These are phyloP conservation scores for Penicillium herquei DNA, from an alignment of 495 filamentous ascomycete species.

Conservation along the genomic window DNA sequence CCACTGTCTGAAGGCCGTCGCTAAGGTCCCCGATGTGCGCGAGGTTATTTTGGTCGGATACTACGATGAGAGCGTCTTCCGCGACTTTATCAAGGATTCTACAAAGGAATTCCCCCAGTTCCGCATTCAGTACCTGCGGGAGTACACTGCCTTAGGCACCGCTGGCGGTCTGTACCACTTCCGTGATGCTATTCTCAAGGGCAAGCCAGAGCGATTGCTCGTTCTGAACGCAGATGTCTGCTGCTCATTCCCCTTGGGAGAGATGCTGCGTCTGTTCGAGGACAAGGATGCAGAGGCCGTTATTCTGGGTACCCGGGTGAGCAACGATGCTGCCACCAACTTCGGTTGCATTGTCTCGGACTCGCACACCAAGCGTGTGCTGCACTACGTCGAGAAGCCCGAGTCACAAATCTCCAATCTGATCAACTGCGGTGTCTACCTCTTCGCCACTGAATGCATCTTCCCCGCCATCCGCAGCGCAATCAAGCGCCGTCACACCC, in stretches of 20 bases:
- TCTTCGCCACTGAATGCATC: conserved; percentile 92
- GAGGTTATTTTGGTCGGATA: conserved; percentile 98
- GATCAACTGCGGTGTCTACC: conserved; percentile 99
- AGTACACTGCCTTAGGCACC: conserved; percentile 96
- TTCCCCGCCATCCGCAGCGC: conserved; percentile 94
- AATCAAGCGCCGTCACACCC: conserved; percentile 92
- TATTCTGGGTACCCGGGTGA: conserved; percentile 89
- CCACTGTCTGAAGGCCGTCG: conserved; percentile 91
- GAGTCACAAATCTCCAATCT: conserved; percentile 98
- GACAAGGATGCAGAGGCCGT: conserved; percentile 97
- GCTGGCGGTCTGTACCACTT: conserved; percentile 98
- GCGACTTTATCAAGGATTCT: conserved; percentile 94
- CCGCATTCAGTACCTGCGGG: conserved; percentile 90
- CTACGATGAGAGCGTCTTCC: conserved; percentile 96
- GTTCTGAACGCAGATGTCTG: conserved; percentile 98
- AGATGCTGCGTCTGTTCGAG: conserved; percentile 92
- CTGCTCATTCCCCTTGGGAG: conserved; percentile 94
- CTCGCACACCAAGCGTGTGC: conserved; percentile 88
- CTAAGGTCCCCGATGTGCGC: conserved; percentile 87
- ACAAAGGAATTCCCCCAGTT: conserved; percentile 82
- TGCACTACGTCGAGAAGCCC: conserved; percentile 99
- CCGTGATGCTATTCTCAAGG: conserved; percentile 97
- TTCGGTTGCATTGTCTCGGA: conserved; percentile 99
- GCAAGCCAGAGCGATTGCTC: conserved; percentile 89
- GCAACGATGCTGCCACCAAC: conserved; percentile 88